phyloP scores from a whole-genome alignment of 768 basidiomycete genomes.

The Mycena sanguinolenta region DNA sequence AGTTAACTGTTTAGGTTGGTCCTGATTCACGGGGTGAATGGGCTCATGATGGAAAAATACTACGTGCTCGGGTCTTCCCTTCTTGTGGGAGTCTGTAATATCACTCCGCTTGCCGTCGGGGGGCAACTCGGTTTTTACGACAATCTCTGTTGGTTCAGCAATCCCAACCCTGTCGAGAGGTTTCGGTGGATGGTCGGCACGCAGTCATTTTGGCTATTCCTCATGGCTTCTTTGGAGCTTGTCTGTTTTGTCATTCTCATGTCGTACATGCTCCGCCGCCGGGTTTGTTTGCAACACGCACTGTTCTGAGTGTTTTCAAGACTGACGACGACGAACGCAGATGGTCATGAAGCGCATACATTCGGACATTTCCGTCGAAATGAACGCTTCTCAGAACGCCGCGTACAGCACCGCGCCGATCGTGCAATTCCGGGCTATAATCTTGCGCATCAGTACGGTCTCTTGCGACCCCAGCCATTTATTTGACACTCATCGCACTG shows the following conservation, averaged over 20 bases:
- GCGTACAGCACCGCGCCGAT: conserved; percentile 2
- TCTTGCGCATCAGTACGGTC: conserved; percentile 17
- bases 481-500: not conserved
- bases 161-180: not conserved
- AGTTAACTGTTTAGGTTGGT: not conserved
- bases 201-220: too few relatives aligned
- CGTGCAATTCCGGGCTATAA: conserved; percentile 7
- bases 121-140: not conserved
- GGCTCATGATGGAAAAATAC: not conserved
- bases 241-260: too few relatives aligned
- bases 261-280: not conserved
- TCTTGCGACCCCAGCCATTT: not conserved
- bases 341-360: not conserved
- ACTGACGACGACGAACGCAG: not conserved
- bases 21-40: not conserved
- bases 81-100: not conserved
- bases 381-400: not conserved
- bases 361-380: not conserved
- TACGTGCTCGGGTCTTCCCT: not conserved
- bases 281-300: not conserved
- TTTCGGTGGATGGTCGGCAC: too few relatives aligned
- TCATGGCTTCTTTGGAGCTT: too few relatives aligned
- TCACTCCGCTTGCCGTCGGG: conserved; percentile 4
- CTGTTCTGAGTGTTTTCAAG: not conserved
- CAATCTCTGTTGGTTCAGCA: not conserved